Percentiles rank a stretch among this genome's conserved stretches.
Conservation (phyloP, 2,329 filamentous ascomycete genomes). For the Trichoderma sp. region DNA sequence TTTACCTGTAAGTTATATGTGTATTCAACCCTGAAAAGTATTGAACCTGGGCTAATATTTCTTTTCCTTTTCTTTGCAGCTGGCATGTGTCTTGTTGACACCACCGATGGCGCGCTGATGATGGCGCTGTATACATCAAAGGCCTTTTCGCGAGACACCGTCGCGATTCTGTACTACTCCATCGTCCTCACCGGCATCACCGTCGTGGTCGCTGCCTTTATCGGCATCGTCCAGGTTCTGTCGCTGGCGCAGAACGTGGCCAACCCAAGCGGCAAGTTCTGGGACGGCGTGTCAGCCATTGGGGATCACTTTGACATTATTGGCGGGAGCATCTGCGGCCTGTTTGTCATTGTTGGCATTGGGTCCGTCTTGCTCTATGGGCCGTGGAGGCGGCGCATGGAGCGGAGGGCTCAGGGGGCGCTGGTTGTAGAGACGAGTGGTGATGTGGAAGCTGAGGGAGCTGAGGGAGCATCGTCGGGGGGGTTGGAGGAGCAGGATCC, state of each 20-base stretch:
- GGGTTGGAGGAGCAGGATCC: neutral
- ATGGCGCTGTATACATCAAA: conserved; percentile 87
- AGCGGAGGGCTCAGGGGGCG: conserved; percentile 29
- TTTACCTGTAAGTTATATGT: conserved; percentile 67
- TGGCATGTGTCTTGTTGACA: conserved; percentile 94
- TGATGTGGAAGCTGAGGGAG: conserved; percentile 21
- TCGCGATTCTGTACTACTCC: conserved; percentile 95
- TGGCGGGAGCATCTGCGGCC: conserved; percentile 80
- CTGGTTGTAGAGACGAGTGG: conserved; percentile 24
- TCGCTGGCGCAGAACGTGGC: conserved; percentile 77
- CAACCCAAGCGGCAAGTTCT: conserved; percentile 74
- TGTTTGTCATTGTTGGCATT: conserved; percentile 76
- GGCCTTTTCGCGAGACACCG: conserved; percentile 72
- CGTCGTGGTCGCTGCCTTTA: conserved; percentile 79
- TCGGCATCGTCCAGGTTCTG: conserved; percentile 82
- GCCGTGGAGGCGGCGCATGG: conserved; percentile 68
- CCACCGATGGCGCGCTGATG: conserved; percentile 91
- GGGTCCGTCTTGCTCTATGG: conserved; percentile 74
- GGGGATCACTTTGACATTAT: conserved; percentile 84
- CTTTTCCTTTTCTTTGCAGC: conserved; percentile 48
- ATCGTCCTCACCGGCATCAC: conserved; percentile 83
- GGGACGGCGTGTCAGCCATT: conserved; percentile 78
- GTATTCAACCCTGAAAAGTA: neutral
- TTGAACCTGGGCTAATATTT: no score
- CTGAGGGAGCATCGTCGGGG: neutral